Conservation (phyloP, 441 rosid species). For the Gossypium gossypioides region DNA sequence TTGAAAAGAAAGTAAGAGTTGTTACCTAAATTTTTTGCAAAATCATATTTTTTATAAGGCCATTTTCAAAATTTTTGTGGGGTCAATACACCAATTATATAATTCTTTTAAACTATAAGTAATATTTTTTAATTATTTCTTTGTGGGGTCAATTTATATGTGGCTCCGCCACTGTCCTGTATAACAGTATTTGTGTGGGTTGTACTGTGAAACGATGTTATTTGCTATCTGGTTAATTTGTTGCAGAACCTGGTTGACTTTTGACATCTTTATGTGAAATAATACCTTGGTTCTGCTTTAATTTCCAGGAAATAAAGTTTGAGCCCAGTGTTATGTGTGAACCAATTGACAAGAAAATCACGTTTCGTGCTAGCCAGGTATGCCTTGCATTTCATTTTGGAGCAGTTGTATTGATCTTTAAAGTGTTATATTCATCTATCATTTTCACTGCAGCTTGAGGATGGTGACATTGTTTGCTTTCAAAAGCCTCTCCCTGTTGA, state of each 20-base stretch:
- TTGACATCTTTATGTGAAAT: not conserved
- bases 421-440: not conserved
- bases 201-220: not conserved
- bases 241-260: not conserved
- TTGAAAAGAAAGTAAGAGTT: no score
- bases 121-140: not conserved
- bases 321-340: constrained; percentile 49
- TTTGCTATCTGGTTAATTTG: not conserved
- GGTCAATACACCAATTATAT: not conserved
- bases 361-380: constrained; percentile 42
- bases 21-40: not conserved
- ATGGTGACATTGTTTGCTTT: constrained; percentile 43
- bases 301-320: constrained; percentile 40
- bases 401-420: not conserved
- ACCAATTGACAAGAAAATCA: constrained; percentile 30
- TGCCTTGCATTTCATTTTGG: not conserved
- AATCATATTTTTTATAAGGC: not conserved
- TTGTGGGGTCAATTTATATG: not conserved
- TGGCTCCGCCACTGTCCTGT: not conserved
- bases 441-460: constrained; percentile 32
- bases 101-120: not conserved
- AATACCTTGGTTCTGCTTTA: not conserved
- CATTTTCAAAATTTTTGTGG: not conserved
- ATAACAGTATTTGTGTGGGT: not conserved
- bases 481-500: constrained; percentile 28